Evolutionary conservation across 2,329 filamentous ascomycete species (phyloP), one percentile per base, ranked within the genome.

Genomic region (Aquanectria penicillioides): DNA sequence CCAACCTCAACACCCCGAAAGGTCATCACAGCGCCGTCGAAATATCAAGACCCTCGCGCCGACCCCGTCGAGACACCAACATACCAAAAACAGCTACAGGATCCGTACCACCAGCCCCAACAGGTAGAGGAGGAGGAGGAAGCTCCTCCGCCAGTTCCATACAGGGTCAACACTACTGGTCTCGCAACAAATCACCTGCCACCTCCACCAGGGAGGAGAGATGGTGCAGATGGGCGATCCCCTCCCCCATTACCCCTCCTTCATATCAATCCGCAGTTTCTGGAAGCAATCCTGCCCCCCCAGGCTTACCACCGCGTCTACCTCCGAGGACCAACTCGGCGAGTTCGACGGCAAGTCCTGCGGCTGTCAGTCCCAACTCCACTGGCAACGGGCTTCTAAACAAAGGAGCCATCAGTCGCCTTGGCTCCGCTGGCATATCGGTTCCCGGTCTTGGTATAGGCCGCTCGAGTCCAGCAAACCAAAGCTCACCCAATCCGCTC

Each of bases 381-480:
- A 26, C 66, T 6, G 64, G 58, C 36, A 69, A 58, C 36, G 67
- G 72, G 13, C 70, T 75, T 26, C 63, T 85, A 28, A 85, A 86
- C 66, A 78, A 82, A 68, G 85, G 81, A 5, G 89, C 92, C 5
- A 73, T 89, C 53, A 82, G 78, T 57, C 84, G 92, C 36, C 81
- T 97, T 8, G 86, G 88, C 10, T 84, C 87, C 31, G 89, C 91
- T 1, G 93, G 93, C 1, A 82, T 97, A 6, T 91, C 89, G 0
- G 92, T 97, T 0, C 89, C 93, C 1, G 90, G 85, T 0, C 80
- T 97, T 4, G 90, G 90, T 5, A 96, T 97, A 60, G 88, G 87
- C 54, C 67, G 70, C 65, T 63, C 60, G 69, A 66, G 71, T 63
- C 56, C 73, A 70, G 44, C 71, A 63, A 61, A 67, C 52, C 59